phyloP scores from a whole-genome alignment of 805 yeast species.

The Brettanomyces bruxellensis region DNA sequence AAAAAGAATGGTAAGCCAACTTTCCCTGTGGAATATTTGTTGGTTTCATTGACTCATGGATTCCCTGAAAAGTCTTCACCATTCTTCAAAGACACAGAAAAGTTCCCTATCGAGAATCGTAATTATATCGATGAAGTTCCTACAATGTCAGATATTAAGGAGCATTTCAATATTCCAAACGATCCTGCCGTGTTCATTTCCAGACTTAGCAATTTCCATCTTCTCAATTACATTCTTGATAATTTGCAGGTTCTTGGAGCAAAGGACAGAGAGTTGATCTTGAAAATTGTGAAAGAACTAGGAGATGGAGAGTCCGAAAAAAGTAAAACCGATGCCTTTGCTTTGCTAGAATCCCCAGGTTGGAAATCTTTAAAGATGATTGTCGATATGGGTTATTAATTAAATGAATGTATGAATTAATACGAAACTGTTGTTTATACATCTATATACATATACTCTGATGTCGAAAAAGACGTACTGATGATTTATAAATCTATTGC shows the following conservation, averaged over 20 bases:
- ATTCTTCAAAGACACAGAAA: slow-evolving; percentile 32
- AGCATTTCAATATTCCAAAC: slow-evolving; percentile 29
- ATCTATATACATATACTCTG: too few species aligned
- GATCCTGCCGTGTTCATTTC: slow-evolving; percentile 11
- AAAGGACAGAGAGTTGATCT: slow-evolving; percentile 43
- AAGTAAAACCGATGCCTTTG: slow-evolving; percentile 19
- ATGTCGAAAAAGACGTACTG: too few species aligned
- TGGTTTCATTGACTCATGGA: slow-evolving; percentile 87
- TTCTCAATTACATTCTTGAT: slow-evolving; percentile 45
- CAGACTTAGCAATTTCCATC: slow-evolving; percentile 63
- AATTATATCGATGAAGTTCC: slow-evolving; percentile 68
- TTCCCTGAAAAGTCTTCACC: slow-evolving; percentile 64
- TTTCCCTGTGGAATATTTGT: slow-evolving; percentile 82
- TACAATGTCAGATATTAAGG: slow-evolving; percentile 46
- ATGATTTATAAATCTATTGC: too few species aligned
- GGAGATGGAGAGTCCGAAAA: slow-evolving; percentile 31
- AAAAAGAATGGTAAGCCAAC: slow-evolving; percentile 84
- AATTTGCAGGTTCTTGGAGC: slow-evolving; percentile 48
- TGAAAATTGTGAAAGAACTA: slow-evolving; percentile 36
- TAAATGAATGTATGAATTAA: too few species aligned
- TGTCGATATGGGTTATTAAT: slow-evolving; percentile 9
- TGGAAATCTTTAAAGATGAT: slow-evolving; percentile 76
- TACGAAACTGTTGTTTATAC: too few species aligned
- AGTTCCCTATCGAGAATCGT: slow-evolving; percentile 75
- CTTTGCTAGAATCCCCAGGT: slow-evolving; percentile 54